Evolutionary conservation across 169 alveolate species (phyloP), one percentile per base, ranked within the genome.

Genomic region (Theileria orientalis): DNA sequence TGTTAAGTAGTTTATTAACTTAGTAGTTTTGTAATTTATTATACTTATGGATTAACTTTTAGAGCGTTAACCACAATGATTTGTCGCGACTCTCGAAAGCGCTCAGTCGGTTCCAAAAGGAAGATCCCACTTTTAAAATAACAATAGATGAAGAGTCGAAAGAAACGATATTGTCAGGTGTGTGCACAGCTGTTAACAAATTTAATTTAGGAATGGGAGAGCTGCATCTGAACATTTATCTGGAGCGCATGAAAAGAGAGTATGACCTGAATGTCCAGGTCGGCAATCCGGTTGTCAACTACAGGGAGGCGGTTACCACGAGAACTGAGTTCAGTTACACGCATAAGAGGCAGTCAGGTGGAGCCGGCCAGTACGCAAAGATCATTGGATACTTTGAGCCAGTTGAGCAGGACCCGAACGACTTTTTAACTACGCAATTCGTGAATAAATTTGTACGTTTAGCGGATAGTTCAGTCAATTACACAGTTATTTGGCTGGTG

Each of bases 301-400:
- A 92, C 83, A 90, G 97, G 83, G 98, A 95, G 83, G 83, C 97
- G 0, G 88, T 95, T 21, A 86, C 95, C 5, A 27, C 73, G 32
- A 91, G 93, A 64, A 92, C 91, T 21, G 79, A 85, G 52, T 97
- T 94, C 69, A 93, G 95, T 41, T 97, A 94, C 83, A 88, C 97
- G 1, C 98, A 97, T 79, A 97, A 97, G 79, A 93, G 96, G 57
- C 97, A 97, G 69, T 85, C 96, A 52, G 99, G 99, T n/a, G 99
- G 99, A 40, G 97, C 98, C 21, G 99, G 99, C n/a, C 94, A 96
- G 75, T 95, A 92, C 85, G 99, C 97, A 35, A 95, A 94, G 85
- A 86, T 92, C 19, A 90, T 89, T 16, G 98, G 98, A 2, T 93
- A 94, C 76, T 73, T 95, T 25, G 98, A 94, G 83, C 97, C 98